Percentiles rank a stretch among this genome's conserved stretches.
phyloP scores from a whole-genome alignment of 805 yeast species.

The Komagataella mondaviorum region DNA sequence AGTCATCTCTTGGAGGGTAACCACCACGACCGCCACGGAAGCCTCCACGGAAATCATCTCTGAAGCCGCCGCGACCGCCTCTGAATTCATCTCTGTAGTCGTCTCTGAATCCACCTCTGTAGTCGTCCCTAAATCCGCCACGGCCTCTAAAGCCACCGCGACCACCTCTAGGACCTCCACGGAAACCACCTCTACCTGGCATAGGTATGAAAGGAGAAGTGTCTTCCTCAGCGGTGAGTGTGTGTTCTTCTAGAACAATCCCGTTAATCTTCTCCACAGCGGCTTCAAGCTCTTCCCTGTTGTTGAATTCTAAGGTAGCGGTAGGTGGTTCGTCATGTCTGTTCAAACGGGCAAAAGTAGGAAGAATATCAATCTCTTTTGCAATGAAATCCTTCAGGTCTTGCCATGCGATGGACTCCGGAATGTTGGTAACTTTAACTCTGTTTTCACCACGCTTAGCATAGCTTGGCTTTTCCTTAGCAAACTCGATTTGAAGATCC shows the following conservation, averaged over 20 bases:
- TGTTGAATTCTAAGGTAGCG: slow-evolving; percentile 41
- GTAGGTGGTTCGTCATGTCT: slow-evolving; percentile 28
- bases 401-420: slow-evolving; percentile 76
- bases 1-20: slow-evolving; percentile 9
- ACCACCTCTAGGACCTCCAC: slow-evolving; percentile 27
- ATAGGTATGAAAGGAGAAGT: slow-evolving; percentile 38
- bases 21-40: slow-evolving; percentile 13
- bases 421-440: slow-evolving; percentile 55
- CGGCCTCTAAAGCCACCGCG: slow-evolving; percentile 34
- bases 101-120: slow-evolving; percentile 28
- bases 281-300: slow-evolving; percentile 62
- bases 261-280: slow-evolving; percentile 68
- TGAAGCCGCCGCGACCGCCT: slow-evolving; percentile 8
- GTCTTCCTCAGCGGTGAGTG: slow-evolving; percentile 70
- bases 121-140: slow-evolving; percentile 24
- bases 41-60: slow-evolving; percentile 21
- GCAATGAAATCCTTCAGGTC: slow-evolving; percentile 83
- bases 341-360: slow-evolving; percentile 34
- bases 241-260: slow-evolving; percentile 52
- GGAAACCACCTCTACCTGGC: slow-evolving; percentile 21
- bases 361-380: slow-evolving; percentile 51
- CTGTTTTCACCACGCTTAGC: slow-evolving; percentile 65
- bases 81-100: slow-evolving; percentile 19
- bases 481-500: slow-evolving; percentile 36
- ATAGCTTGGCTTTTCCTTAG: slow-evolving; percentile 33